Evolutionary conservation across 306 rosid genomes (phyloP).

Genomic region (Prunus kanzakura): DNA sequence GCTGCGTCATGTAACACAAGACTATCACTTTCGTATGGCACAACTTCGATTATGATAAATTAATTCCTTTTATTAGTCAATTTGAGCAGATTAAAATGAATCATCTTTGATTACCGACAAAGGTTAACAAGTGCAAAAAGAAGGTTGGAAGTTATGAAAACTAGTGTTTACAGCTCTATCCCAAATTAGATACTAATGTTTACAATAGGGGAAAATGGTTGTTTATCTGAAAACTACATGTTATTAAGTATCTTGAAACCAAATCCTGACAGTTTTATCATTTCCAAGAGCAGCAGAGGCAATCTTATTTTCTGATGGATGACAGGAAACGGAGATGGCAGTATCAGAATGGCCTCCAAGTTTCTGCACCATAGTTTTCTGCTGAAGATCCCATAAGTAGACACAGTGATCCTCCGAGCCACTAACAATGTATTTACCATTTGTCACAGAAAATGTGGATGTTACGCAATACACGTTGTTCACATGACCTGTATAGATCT

Average conservation of each 20-base stretch:
- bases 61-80: background rate
- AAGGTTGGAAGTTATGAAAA: too few relatives aligned
- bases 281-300: conserved; percentile 82
- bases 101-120: background rate
- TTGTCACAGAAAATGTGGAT: conserved; percentile 84
- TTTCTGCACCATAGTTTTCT: conserved; percentile 75
- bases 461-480: conserved; percentile 67
- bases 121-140: too few relatives aligned
- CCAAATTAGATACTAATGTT: background rate
- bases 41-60: too few relatives aligned
- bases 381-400: conserved; percentile 91
- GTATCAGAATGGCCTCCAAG: conserved; percentile 87
- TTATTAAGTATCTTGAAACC: conserved; percentile 27
- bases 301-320: conserved; percentile 80
- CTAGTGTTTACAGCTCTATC: too few relatives aligned
- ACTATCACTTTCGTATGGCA: too few relatives aligned
- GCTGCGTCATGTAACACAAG: background rate
- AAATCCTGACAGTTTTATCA: conserved; percentile 74
- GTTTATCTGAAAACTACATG: background rate
- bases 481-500: conserved; percentile 63
- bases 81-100: background rate
- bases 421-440: conserved; percentile 80
- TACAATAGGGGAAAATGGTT: background rate
- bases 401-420: conserved; percentile 89
- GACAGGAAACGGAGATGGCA: conserved; percentile 81